Evolutionary conservation across 2,329 filamentous ascomycete species (phyloP).

Genomic region (Xylariomycetidae sp.): DNA sequence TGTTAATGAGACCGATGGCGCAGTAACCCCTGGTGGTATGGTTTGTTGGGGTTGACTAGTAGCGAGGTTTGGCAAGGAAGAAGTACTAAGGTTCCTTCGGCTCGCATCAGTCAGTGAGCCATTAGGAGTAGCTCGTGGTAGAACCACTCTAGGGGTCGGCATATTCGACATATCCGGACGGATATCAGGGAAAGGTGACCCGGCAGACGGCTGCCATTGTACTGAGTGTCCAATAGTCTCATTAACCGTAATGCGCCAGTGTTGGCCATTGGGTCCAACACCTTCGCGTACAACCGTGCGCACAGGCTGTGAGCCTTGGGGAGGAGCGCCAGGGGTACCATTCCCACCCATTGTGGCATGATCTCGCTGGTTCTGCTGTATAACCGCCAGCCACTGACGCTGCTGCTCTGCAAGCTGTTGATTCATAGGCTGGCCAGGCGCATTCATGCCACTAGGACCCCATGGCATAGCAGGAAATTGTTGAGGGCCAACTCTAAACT

Average conservation of each 20-base stretch:
- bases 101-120: conserved; percentile 40
- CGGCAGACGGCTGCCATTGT: too few species aligned
- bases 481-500: conserved; percentile 12
- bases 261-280: conserved; percentile 45
- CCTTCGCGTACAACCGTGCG: conserved; percentile 45
- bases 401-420: conserved; percentile 14
- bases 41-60: conserved; percentile 28
- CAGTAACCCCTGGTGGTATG: conserved; percentile 39
- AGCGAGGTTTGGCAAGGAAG: conserved; percentile 35
- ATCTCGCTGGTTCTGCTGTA: conserved; percentile 38
- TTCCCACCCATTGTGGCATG: conserved; percentile 36
- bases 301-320: too few species aligned
- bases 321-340: conserved; percentile 33
- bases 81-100: conserved; percentile 46
- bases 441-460: too few species aligned
- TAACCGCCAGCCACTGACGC: conserved; percentile 7
- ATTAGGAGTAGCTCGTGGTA: conserved; percentile 19
- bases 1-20: conserved; percentile 36
- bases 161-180: too few species aligned
- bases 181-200: too few species aligned
- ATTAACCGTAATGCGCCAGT: conserved; percentile 49
- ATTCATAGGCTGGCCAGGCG: conserved; percentile 4
- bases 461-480: too few species aligned
- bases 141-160: conserved; percentile 11
- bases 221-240: conserved; percentile 34